phyloP scores from a whole-genome alignment of 148 eudicot species.

The Cornus suecica region DNA sequence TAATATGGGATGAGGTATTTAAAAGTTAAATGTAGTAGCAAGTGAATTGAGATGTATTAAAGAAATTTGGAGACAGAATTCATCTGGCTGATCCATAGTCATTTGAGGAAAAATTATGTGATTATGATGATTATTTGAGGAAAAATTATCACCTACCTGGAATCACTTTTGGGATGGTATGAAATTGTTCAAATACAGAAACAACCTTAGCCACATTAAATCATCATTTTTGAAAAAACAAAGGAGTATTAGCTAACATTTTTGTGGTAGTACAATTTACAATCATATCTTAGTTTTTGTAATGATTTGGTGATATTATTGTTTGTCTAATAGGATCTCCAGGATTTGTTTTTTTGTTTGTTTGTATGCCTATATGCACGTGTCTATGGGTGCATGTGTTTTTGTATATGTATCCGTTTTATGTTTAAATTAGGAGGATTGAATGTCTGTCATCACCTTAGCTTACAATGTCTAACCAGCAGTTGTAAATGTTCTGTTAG shows the following conservation, averaged over 20 bases:
- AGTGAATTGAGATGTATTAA: too few species aligned
- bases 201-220: neutral
- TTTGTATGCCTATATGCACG: too few species aligned
- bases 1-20: too few species aligned
- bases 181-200: too few species aligned
- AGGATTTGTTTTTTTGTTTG: neutral
- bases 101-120: too few species aligned
- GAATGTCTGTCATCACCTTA: slow-evolving; percentile 4
- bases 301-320: neutral
- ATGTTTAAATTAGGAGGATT: neutral
- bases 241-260: neutral
- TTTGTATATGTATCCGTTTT: too few species aligned
- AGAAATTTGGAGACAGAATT: too few species aligned
- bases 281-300: neutral
- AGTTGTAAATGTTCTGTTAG: too few species aligned
- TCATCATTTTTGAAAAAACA: neutral
- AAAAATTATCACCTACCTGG: neutral
- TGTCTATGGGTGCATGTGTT: neutral
- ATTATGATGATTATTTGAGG: neutral
- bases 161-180: too few species aligned
- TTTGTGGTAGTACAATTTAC: neutral
- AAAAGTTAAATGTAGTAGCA: too few species aligned
- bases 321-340: neutral
- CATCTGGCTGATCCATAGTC: too few species aligned
- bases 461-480: neutral